Base-by-base conservation (phyloP, 2,329 filamentous ascomycete genomes). In the Fusarium chlamydosporum region DNA sequence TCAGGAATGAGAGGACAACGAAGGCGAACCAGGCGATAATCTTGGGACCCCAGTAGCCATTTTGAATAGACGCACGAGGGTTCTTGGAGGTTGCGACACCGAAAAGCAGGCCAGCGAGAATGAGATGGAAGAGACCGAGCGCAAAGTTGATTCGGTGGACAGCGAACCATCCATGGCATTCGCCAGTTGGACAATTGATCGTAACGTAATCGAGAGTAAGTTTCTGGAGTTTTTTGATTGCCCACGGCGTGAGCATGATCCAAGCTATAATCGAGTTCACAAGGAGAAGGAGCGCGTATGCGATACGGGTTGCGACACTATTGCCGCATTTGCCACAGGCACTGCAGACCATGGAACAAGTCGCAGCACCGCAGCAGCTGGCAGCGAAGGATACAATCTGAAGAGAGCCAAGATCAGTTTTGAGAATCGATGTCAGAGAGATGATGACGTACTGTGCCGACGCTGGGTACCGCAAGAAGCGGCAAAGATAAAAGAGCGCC, bases 241-340 rank as follows among this genome's bases (percentile, higher is more conserved):
- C 96, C 96, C 96, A 99, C 54, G 94, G 93, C 23, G 96, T 99
- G 82, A 99, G 93, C 93, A 98, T 97, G 73, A 99, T 93, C 96
- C 96, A 99, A 35, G 96, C 95, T 52, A 98, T 79, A 70, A 98
- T 97, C 61, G 95, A 97, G 86, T 99, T 99, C 80, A 98, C 82
- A 71, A 99, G 89, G 56, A 99, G 92, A 67, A 99, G 91, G 76
- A 98, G 88, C 69, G 96, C 94, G 79, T 97, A 97, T 76, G 92
- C 95, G 82, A 98, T 96, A 84, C 96, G 93, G 72, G 96, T 99
- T 58, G 94, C 94, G 82, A 98, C 94, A 82, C 94, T 96, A 72
- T 97, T 98, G 74, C 94, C 93, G 81, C 95, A 98, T 79, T 97
- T 98, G 53, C 96, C 95, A 78, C 95, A 99, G 13, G 94, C 92